These are phyloP conservation scores for Leishmania lainsoni DNA, from an alignment of 208 protist genomes.

Conservation along the genomic window DNA sequence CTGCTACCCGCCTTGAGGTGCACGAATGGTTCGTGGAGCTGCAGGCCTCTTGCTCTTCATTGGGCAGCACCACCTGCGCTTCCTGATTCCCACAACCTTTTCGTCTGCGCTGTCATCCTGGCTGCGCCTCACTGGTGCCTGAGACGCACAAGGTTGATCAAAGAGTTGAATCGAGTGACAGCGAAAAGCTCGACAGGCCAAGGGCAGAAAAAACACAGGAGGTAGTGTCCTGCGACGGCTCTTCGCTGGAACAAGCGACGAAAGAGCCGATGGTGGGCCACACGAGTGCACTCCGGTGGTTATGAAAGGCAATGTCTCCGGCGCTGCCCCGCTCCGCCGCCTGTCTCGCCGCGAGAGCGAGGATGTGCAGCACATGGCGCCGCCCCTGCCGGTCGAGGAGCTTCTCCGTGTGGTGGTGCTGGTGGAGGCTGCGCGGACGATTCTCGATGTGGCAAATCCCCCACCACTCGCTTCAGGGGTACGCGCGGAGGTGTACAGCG, in stretches of 20 bases:
- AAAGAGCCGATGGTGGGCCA: neutral
- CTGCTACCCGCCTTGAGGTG: neutral
- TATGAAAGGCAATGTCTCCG: neutral
- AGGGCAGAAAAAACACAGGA: neutral
- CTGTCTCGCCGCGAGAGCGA: constrained; percentile 18
- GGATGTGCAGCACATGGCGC: constrained; percentile 35
- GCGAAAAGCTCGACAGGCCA: too few relatives aligned
- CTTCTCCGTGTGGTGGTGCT: constrained; percentile 38
- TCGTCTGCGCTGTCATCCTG: neutral
- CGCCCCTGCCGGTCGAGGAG: constrained; percentile 30
- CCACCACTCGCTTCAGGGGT: constrained; percentile 14
- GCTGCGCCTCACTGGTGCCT: neutral
- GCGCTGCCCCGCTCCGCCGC: constrained; percentile 4
- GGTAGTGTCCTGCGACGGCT: neutral
- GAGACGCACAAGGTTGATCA: neutral
- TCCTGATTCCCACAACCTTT: constrained; percentile 12
- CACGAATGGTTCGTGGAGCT: constrained; percentile 26
- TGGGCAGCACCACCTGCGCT: constrained; percentile 19
- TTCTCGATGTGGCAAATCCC: constrained; percentile 36
- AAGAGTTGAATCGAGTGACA: neutral
- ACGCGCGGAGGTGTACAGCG: constrained; percentile 38
- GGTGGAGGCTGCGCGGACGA: constrained; percentile 33
- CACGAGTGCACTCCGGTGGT: neutral
- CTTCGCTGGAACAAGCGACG: neutral
- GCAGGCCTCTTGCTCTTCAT: constrained; percentile 35